A percentile compares a stretch with the other conserved stretches of the same genome.
phyloP scores from a whole-genome alignment of 129 eudicot species.

The Centaurea solstitialis region DNA sequence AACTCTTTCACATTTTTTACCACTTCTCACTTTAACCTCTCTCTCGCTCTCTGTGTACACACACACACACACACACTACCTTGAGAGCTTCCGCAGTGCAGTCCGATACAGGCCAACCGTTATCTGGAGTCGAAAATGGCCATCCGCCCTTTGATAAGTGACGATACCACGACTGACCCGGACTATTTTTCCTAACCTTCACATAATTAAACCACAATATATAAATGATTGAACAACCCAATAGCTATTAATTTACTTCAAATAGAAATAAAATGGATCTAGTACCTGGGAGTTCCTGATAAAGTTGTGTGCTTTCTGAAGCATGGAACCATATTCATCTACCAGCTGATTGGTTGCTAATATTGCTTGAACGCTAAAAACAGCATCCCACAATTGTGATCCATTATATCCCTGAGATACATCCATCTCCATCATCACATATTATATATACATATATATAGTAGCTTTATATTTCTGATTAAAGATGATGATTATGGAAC shows the following conservation, averaged over 20 bases:
- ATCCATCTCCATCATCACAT: background rate
- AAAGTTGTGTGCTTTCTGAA: slow-evolving; percentile 55
- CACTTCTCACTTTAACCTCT: too few species aligned
- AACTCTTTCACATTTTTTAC: too few species aligned
- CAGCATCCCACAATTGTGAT: slow-evolving; percentile 67
- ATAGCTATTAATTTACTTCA: background rate
- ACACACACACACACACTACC: too few species aligned
- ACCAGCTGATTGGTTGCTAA: slow-evolving; percentile 41
- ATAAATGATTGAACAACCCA: too few species aligned
- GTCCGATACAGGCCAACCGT: slow-evolving; percentile 76
- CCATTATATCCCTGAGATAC: slow-evolving; percentile 61
- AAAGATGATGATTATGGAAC: background rate
- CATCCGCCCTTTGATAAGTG: slow-evolving; percentile 66
- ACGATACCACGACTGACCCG: slow-evolving; percentile 56
- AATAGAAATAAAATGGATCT: background rate
- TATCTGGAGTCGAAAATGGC: slow-evolving; percentile 69
- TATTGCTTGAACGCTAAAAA: slow-evolving; percentile 67
- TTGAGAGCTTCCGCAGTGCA: slow-evolving; percentile 74
- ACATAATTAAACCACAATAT: slow-evolving; percentile 4
- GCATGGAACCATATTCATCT: slow-evolving; percentile 46
- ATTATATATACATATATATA: background rate
- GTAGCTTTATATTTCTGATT: background rate
- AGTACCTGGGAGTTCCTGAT: slow-evolving; percentile 58
- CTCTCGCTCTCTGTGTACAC: too few species aligned
- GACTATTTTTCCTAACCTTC: slow-evolving; percentile 45